Conservation (phyloP, 768 basidiomycete genomes). For the Naganishia randhawae region DNA sequence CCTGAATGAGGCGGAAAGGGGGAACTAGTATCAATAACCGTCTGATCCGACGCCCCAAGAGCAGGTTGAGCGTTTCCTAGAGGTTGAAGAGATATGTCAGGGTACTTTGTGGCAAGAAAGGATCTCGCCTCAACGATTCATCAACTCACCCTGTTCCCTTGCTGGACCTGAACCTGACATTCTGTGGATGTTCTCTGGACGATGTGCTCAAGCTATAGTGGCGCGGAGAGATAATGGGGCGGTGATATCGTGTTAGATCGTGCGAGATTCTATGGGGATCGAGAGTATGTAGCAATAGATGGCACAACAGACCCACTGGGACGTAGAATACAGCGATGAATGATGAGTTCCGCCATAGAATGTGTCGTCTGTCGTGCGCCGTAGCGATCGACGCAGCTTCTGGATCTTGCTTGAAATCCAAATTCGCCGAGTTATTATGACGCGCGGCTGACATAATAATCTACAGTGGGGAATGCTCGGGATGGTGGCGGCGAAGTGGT, state of each 20-base stretch:
- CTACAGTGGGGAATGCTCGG: background rate
- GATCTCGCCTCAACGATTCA: background rate
- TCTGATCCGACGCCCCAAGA: background rate
- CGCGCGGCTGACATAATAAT: conserved; percentile 1
- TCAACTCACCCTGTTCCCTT: background rate
- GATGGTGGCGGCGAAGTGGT: too few species aligned
- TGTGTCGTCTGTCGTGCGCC: background rate
- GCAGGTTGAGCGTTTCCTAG: background rate
- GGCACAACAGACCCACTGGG: background rate
- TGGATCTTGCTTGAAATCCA: conserved; percentile 6
- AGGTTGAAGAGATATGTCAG: background rate
- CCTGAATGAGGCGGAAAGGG: background rate
- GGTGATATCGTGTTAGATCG: background rate
- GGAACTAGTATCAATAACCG: background rate
- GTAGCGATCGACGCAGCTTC: background rate
- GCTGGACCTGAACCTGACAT: background rate
- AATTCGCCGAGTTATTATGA: conserved; percentile 6
- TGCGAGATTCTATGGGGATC: background rate
- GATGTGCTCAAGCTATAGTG: background rate
- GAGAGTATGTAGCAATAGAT: background rate
- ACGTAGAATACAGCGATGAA: background rate
- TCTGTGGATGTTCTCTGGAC: background rate
- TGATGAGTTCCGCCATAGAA: background rate
- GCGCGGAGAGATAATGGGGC: background rate
- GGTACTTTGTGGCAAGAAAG: background rate